Evolutionary conservation across 2,329 filamentous ascomycete genomes (phyloP).

Genomic region (Ilyonectria mors-panacis): DNA sequence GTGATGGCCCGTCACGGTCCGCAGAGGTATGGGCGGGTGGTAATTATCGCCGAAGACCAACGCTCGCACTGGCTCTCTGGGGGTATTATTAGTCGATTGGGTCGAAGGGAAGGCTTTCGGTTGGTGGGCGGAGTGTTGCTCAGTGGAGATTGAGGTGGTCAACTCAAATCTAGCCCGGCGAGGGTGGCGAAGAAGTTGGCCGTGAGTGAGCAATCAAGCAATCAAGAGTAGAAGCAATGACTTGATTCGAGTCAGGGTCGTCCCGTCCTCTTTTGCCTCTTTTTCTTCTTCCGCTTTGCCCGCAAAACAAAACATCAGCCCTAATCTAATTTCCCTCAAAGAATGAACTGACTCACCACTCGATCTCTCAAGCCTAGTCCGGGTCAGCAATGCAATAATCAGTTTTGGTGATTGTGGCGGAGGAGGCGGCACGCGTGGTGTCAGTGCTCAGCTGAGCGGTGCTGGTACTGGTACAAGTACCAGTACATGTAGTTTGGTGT

Average conservation of each 20-base stretch:
- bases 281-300: background rate
- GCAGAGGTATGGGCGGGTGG: background rate
- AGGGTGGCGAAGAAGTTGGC: background rate
- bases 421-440: constrained; percentile 7
- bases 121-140: constrained; percentile 7
- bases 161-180: background rate
- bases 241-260: background rate
- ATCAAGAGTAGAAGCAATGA: background rate
- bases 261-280: background rate
- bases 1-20: background rate
- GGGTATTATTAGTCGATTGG: background rate
- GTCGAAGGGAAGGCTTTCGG: constrained; percentile 6
- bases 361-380: background rate
- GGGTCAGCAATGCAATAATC: background rate
- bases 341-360: background rate
- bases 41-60: constrained; percentile 4
- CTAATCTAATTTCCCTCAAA: background rate
- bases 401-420: constrained; percentile 12
- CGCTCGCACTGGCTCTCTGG: background rate
- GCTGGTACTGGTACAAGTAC: background rate
- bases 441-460: constrained; percentile 13
- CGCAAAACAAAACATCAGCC: background rate
- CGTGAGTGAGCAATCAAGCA: background rate
- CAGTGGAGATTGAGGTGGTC: background rate
- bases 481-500: background rate